Evolutionary conservation across 2,329 filamentous ascomycete species (phyloP), one percentile per base, ranked within the genome.

Genomic region (Neofusicoccum sp.): DNA sequence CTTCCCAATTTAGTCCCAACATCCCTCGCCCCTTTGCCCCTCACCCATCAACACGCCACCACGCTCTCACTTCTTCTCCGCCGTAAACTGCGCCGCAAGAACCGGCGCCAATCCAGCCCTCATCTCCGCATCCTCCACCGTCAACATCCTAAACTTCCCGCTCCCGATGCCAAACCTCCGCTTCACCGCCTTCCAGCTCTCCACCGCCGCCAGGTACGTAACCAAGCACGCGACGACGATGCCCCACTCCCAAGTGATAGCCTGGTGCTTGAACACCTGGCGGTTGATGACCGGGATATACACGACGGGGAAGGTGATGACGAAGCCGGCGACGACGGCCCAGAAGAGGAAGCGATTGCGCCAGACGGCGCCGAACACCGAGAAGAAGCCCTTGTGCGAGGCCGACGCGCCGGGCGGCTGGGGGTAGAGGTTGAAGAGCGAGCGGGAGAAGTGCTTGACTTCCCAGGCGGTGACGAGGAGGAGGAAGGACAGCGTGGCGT

Each of bases 391-490:
- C 6, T 61, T 72, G 34, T 66, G 72, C 34, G 67, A 65, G 1
- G 62, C 61, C 14, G 69, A n/a, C 8, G 44, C 37, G 31, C 22
- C 59, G n/a, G 29, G 65, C 16, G 70, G 66, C 56, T 70, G 69
- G 1, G 79, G 78, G 52, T 81, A 77, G 68, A 81, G 76, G 68
- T 80, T 79, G 71, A 81, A 81, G 3, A 81, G 69, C 6, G 73
- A 74, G 48, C 77, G 75, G 12, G 76, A 73, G 39, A 81, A 77
- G 64, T 80, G 78, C 66, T 80, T 81, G 63, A 80, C 78, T 68
- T 81, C 79, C 78, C 78, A 80, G 2, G 79, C 79, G n/a, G 79
- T 80, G 66, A 80, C 72, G 28, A 80, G 77, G 8, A 80, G 74
- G 0, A 80, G 69, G 3, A 79, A 74, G 0, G 79, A 80, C 11